phyloP scores from a whole-genome alignment of 75 land plant genomes.

The Chamaecyparis obtusa region DNA sequence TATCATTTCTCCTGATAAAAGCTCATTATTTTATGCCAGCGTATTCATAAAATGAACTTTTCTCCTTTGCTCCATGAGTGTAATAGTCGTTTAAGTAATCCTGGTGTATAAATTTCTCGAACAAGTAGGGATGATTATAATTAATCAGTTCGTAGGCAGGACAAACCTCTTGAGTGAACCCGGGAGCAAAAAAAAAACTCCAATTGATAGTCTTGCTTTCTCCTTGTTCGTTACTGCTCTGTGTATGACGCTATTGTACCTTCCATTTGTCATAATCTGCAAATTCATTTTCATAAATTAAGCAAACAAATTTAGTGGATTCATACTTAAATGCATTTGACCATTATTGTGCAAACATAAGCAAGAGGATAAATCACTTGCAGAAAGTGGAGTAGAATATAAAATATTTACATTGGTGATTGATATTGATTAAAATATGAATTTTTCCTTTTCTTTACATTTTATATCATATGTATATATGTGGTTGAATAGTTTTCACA shows the following conservation, averaged over 20 bases:
- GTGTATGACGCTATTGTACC: constrained; percentile 55
- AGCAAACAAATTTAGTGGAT: not conserved
- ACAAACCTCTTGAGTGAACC: constrained; percentile 33
- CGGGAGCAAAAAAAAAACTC: constrained; percentile 62
- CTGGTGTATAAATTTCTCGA: constrained; percentile 13
- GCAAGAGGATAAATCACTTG: too few relatives aligned
- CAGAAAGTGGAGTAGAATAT: too few relatives aligned
- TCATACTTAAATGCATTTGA: not conserved
- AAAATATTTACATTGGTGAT: too few relatives aligned
- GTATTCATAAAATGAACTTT: not conserved
- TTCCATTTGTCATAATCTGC: constrained; percentile 55
- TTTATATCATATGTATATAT: too few relatives aligned
- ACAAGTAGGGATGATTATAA: constrained; percentile 17
- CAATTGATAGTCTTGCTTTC: constrained; percentile 41
- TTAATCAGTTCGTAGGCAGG: constrained; percentile 24
- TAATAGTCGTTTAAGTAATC: not conserved
- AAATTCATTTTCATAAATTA: not conserved
- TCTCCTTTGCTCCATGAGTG: not conserved
- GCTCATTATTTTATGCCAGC: not conserved
- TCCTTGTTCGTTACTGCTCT: constrained; percentile 29
- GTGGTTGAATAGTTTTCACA: too few relatives aligned
- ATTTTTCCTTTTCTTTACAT: too few relatives aligned
- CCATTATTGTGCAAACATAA: not conserved
- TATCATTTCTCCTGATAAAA: too few relatives aligned
- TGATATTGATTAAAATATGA: too few relatives aligned